phyloP scores from a whole-genome alignment of 2,329 filamentous ascomycete species.

The Aspergillus uvarum region DNA sequence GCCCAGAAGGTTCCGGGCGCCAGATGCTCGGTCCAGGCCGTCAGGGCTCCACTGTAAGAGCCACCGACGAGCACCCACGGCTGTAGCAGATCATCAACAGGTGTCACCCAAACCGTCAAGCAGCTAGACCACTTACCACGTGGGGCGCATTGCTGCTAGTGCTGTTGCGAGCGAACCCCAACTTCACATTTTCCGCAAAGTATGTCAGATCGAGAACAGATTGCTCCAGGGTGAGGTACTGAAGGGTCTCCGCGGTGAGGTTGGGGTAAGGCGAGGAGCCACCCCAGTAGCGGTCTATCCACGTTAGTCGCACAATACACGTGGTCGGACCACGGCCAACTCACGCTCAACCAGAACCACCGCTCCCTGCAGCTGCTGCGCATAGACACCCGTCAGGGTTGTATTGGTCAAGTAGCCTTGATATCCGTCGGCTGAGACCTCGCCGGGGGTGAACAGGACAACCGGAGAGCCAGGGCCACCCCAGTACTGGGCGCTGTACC shows the following conservation, averaged over 20 bases:
- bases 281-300: slow-evolving; percentile 59
- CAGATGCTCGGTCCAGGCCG: slow-evolving; percentile 56
- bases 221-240: slow-evolving; percentile 56
- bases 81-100: slow-evolving; percentile 18
- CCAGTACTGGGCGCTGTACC: slow-evolving; percentile 54
- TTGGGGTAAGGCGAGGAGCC: slow-evolving; percentile 54
- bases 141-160: slow-evolving; percentile 3
- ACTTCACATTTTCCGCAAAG: slow-evolving; percentile 54
- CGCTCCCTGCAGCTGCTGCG: slow-evolving; percentile 55
- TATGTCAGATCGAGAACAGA: slow-evolving; percentile 55
- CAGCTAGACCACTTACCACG: slow-evolving; percentile 24
- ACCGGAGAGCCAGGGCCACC: slow-evolving; percentile 56
- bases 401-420: slow-evolving; percentile 52
- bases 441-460: slow-evolving; percentile 55
- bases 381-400: slow-evolving; percentile 52
- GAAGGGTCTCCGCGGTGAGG: slow-evolving; percentile 54
- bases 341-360: slow-evolving; percentile 56
- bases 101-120: background rate
- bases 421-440: slow-evolving; percentile 50
- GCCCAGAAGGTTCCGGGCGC: slow-evolving; percentile 60
- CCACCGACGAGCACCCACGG: slow-evolving; percentile 60
- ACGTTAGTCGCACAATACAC: too few species aligned
- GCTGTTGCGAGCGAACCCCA: slow-evolving; percentile 49
- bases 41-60: slow-evolving; percentile 57
- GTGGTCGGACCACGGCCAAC: slow-evolving; percentile 11